Base-by-base conservation (phyloP, 768 basidiomycete genomes). In the Suillus fuscotomentosus region DNA sequence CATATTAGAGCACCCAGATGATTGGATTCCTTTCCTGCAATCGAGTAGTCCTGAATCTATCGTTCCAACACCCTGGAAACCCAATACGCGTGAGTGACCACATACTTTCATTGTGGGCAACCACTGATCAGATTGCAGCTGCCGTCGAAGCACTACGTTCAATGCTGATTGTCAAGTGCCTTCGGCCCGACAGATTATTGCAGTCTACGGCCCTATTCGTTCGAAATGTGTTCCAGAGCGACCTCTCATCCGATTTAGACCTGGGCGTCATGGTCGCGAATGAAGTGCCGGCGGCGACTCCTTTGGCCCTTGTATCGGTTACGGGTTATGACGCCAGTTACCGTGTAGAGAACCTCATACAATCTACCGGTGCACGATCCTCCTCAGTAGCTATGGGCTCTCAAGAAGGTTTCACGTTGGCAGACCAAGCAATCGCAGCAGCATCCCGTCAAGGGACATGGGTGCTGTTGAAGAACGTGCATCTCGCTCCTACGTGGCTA, bases 321-420 rank as follows among this genome's bases (percentile, higher is more conserved):
- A 88, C 94, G 3, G 97, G 97, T 17, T 97, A 97, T 72, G 97
- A 99, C 73, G 97, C 97, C n/a, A 97, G 95, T 75, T 99, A 96
- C 76, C 88, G 92, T 57, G 93, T 97, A 45, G 95, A 97, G 70
- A 89, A 89, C 68, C 84, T 97, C 50, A 87, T 95, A 68, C 87
- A 90, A 73, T 88, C 88, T 60, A 88, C 88, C 13, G 87, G 88
- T 17, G 83, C 86, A 36, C 87, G 90, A 31, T 95, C 94, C 63
- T 82, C 90, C 2, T 93, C 94, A 2, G 94, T 99, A 27, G 97
- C 97, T 15, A 97, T 99, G 95, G 97, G 97, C 27, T 97, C 97
- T 2, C 91, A 95, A 67, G 97, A 99, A 82, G 97, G 97, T n/a
- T 97, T 94, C 76, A 87, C 88, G 4, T 83, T 96, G 1, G 97